Conservation (phyloP, 2,329 filamentous ascomycete genomes). For the Botrytis galanthina region DNA sequence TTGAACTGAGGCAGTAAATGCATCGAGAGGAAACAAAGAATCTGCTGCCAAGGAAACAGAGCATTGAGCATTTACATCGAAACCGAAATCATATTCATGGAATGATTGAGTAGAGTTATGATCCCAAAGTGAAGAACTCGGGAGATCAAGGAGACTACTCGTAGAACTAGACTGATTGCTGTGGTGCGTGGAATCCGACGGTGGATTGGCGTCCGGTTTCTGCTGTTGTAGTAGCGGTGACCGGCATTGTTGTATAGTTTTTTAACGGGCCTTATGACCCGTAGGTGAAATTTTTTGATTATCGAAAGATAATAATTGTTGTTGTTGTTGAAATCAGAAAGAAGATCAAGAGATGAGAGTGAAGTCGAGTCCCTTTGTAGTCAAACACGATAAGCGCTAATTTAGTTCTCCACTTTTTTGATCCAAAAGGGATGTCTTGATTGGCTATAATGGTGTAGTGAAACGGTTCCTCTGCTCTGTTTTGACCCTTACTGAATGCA, state of each 20-base stretch:
- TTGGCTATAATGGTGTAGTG: background rate
- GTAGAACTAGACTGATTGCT: conserved; percentile 12
- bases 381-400: background rate
- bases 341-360: background rate
- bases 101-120: conserved; percentile 2
- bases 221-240: conserved; percentile 21
- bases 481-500: background rate
- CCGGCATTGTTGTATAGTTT: conserved; percentile 30
- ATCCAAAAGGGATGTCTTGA: fast-evolving
- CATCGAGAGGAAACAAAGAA: background rate
- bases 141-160: conserved; percentile 11
- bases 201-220: conserved; percentile 8
- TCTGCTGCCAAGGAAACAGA: background rate
- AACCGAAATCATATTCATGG: conserved; percentile 19
- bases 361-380: conserved; percentile 10
- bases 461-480: background rate
- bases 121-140: conserved; percentile 1
- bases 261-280: conserved; percentile 31
- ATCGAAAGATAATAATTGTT: conserved; percentile 1
- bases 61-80: background rate
- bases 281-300: conserved; percentile 14
- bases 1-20: conserved; percentile 1
- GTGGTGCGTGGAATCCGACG: conserved; percentile 23
- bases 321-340: background rate
- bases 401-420: background rate